These are phyloP conservation scores for Boletus rex-veris DNA, from an alignment of 768 basidiomycete genomes.

Conservation along the genomic window DNA sequence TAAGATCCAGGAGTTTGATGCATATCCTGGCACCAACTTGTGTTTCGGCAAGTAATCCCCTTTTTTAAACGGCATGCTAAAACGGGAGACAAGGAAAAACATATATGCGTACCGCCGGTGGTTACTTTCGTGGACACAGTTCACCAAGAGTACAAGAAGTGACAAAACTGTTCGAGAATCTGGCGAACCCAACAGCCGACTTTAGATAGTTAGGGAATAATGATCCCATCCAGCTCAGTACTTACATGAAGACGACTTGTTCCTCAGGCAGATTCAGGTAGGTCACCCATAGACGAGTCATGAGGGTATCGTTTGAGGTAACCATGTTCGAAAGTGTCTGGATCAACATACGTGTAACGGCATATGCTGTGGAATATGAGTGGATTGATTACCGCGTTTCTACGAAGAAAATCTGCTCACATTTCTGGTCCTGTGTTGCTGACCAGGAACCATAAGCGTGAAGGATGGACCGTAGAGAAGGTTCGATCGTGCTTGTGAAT, in stretches of 20 bases:
- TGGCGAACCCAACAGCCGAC: conserved; percentile 60
- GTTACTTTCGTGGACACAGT: conserved; percentile 59
- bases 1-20: conserved; percentile 63
- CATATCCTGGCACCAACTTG: conserved; percentile 62
- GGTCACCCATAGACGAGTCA: conserved; percentile 56
- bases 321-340: conserved; percentile 85
- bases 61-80: conserved; percentile 5
- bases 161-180: conserved; percentile 61
- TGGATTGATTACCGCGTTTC: neutral
- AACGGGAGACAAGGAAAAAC: conserved; percentile 3
- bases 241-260: conserved; percentile 72
- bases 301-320: conserved; percentile 62
- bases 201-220: conserved; percentile 21
- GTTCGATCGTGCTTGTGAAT: conserved; percentile 63
- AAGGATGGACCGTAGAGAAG: conserved; percentile 60
- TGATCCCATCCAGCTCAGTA: conserved; percentile 11
- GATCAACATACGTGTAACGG: conserved; percentile 60
- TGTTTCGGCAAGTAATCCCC: conserved; percentile 51
- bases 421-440: conserved; percentile 55
- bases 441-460: conserved; percentile 77
- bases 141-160: conserved; percentile 66
- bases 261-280: conserved; percentile 71
- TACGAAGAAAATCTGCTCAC: conserved; percentile 37
- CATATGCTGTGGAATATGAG: conserved; percentile 44
- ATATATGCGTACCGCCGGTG: conserved; percentile 49